Base-by-base conservation (phyloP, 75 land plant species). In the Pinus tabuliformis region DNA sequence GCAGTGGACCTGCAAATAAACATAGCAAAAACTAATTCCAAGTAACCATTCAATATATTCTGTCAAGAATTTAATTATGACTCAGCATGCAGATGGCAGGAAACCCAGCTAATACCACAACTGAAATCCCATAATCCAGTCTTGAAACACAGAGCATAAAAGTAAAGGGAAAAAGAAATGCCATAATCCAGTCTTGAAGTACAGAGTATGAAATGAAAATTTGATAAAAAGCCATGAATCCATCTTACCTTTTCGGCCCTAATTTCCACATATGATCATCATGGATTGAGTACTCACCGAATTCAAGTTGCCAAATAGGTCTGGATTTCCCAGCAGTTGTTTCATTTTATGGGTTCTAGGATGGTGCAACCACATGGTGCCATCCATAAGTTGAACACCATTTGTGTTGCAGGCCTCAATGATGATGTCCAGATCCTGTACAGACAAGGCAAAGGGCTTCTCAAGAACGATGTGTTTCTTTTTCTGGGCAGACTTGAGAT, bases 331-430 rank as follows among this genome's bases (percentile, higher is more conserved):
- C 1, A 90, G 74, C 28, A 84, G 58, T 45, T 81, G 80, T 56
- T 65, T 77, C 95, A 94, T 94, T 76, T 77, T 73, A 11, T 75
- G 79, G 16, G 93, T 90, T 49, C 97, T 59, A 6, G 97, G 97
- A 70, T 94, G 86, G 36, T 94, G 97, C 89, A 90, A 78, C 89
- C 91, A 94, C 97, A 94, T 94, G 20, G 97, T 94, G 45, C 86
- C 83, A 70, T 94, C 97, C 97, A 94, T 94, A 42, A 90, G 76
- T 86, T 92, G 95, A 57, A 94, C 82, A 0, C 86, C 88, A 49
- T 87, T 80, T 5, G n/a, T 45, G 37, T 83, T 82, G 57, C 92
- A 81, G 0, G 87, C 92, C 33, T 72, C 81, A 2, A 86, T 37
- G 37, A 94, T 88, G 64, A 0, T 8, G 57, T 94, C 97, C 28